Percentiles rank a stretch among this genome's conserved stretches.
phyloP scores from a whole-genome alignment of 2,329 filamentous ascomycete genomes.

The Corniculantispora saksenae region DNA sequence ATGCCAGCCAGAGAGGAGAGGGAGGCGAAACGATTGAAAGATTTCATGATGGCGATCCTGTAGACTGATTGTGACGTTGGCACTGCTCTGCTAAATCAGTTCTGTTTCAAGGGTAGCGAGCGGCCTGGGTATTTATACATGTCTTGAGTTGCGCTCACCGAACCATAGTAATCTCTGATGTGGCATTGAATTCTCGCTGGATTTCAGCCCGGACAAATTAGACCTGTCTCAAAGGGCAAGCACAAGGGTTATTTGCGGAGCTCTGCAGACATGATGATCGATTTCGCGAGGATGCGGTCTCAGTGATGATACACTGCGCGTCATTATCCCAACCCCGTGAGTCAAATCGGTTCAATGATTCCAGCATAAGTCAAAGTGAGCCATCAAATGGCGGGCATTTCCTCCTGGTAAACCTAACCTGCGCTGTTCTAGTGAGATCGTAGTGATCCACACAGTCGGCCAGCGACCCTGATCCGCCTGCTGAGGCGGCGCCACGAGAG shows the following conservation, averaged over 20 bases:
- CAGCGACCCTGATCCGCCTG: not conserved
- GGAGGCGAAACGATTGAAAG: not conserved
- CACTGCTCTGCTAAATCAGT: not conserved
- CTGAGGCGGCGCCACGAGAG: not conserved
- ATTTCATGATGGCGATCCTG: not conserved
- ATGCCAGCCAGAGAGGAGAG: conserved; percentile 1
- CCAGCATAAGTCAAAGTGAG: not conserved
- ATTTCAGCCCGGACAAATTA: not conserved
- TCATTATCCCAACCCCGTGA: not conserved
- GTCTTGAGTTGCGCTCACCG: not conserved
- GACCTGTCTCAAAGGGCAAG: not conserved
- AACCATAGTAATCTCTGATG: not conserved
- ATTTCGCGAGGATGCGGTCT: not conserved
- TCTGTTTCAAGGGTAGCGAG: not conserved
- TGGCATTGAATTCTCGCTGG: not conserved
- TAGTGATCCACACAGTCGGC: not conserved
- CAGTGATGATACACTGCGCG: not conserved
- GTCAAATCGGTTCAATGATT: not conserved
- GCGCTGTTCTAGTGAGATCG: not conserved
- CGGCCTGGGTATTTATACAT: not conserved
- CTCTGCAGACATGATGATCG: not conserved
- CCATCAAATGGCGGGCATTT: not conserved
- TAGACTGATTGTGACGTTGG: not conserved
- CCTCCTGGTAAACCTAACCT: not conserved
- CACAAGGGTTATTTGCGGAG: not conserved